Evolutionary conservation across 176 grass and related monocot genomes (phyloP), one percentile per base, ranked within the genome.

Genomic region (Cenchrus americanus): DNA sequence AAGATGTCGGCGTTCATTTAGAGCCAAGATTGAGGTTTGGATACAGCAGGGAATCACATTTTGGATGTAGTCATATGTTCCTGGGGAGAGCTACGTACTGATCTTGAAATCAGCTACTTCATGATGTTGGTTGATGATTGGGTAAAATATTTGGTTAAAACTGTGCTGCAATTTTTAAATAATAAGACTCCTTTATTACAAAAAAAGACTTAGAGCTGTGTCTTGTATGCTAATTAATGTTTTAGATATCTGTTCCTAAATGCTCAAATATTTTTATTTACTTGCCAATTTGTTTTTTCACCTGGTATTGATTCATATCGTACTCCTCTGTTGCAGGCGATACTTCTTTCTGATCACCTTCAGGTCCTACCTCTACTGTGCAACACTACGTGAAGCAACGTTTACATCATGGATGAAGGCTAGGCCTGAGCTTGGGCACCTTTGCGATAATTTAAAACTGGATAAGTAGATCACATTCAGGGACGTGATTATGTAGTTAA

Each of bases 311-410:
- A 42, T 76, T 57, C 47, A 66, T 54, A 47, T 88, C 32, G n/a
- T 46, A 58, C 66, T 58, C 62, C 55, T 66, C 22, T 85, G 47
- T 77, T 86, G 80, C 93, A 98, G 96, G 89, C 89, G 96, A 50
- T 95, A 98, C 80, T 96, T 98, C 85, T 98, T 93, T 75, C 77
- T 98, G 57, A 94, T 98, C 81, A 95, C 93, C 37, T 98, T 88
- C 70, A 92, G 91, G 71, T 98, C 96, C 32, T 98, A 95, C 78
- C 91, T 98, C 66, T 92, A 94, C 54, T 88, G 85, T 82, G 81
- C 80, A 77, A 86, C 85, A 68, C 88, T 80, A 44, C 81, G 21
- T 7, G 83, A 92, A 87, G 69, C 71, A 78, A 80, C 84, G 62
- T 98, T 98, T 90, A 82, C 83, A 49, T 84, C 91, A 78, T 98